Evolutionary conservation across 192 early-diverging fungal species (phyloP), one percentile per base, ranked within the genome.

Genomic region (Diversispora eburnea): DNA sequence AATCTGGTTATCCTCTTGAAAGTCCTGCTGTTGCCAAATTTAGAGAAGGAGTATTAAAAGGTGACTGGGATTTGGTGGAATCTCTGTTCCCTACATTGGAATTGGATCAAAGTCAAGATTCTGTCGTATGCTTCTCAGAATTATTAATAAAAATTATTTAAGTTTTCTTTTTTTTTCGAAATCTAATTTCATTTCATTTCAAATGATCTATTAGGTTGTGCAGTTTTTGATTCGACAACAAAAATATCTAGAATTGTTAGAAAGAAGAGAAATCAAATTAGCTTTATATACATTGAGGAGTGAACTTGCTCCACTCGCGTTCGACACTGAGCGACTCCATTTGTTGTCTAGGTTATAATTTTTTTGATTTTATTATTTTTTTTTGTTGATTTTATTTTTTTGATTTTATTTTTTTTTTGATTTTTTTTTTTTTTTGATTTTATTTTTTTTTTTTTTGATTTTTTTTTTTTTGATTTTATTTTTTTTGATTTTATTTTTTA

Each of bases 211-310:
- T 48, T 54, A 75, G 55, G 47, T 75, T 52, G 86, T 89, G 39
- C 80, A 77, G 71, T 95, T 96, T 76, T 80, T 94, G 41, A 85
- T 96, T 65, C 84, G 92, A 61, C 82, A 91, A 58, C 98, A 99
- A 85, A 94, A 95, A 77, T 99, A 89, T 73, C 78, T 98, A 39
- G 98, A 99, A 78, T 78, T 91, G 4, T 74, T 99, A 46, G 94
- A 96, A 80, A 73, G 76, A 5, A 77, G 84, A 52, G 66, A 90
- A 48, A 85, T 89, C 3, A 88, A 91, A 72, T 81, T 85, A 60
- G 97, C 96, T 4, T 75, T 97, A 56, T 58, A 84, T 5, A 84
- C 94, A 6, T 79, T 99, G 33, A 88, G 93, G 52, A 88, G 86
- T 62, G 95, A 98, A 77, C 78, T 98, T 41, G 84, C 90, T 51